Base-by-base conservation (phyloP, 345 rosid genomes). In the Eucalyptus albens region DNA sequence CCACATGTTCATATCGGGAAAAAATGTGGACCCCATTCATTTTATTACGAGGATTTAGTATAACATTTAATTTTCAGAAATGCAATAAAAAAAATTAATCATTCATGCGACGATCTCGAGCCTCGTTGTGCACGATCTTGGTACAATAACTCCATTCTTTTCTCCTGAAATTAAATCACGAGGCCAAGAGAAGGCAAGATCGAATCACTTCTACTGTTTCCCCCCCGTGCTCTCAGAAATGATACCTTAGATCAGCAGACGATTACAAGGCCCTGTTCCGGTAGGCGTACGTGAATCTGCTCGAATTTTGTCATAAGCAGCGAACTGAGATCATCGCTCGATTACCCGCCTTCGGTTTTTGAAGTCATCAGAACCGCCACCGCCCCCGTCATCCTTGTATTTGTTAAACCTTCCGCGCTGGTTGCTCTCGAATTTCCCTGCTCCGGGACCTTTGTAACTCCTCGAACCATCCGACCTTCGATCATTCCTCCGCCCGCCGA, bases 321-420 rank as follows among this genome's bases (percentile, higher is more conserved):
- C 8, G 24, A 40, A 40, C 83, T 21, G 29, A 77, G 85, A 77
- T 89, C 88, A 95, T 91, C 97, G 93, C 89, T 93, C 95, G 77
- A 94, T 95, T 62, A 96, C 94, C 14, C 95, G 92, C 55, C 96
- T 92, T 47, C 93, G 92, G 88, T 95, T 96, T 80, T 88, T 92
- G 88, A 93, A 92, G 86, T 93, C 96, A 44, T 93, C 89, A 42
- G 65, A 44, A 40, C 17, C 27, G 15, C 86, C 45, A 3, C 45
- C 11, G 47, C 65, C 90, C 92, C 49, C 33, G 67, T 85, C 88
- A 87, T 24, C 53, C 44, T 90, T 33, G 72, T 88, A 50, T 12
- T 69, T 47, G 50, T 82, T 88, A 81, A 26, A 86, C 88, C 85
- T 65, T 15, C 88, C 44, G 9, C 77, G 21, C 53, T 50, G 59